A percentile compares a stretch with the other conserved stretches of the same genome.
These are phyloP conservation scores for Apostasia shenzhenica DNA, from an alignment of 106 monocot species.

Conservation along the genomic window DNA sequence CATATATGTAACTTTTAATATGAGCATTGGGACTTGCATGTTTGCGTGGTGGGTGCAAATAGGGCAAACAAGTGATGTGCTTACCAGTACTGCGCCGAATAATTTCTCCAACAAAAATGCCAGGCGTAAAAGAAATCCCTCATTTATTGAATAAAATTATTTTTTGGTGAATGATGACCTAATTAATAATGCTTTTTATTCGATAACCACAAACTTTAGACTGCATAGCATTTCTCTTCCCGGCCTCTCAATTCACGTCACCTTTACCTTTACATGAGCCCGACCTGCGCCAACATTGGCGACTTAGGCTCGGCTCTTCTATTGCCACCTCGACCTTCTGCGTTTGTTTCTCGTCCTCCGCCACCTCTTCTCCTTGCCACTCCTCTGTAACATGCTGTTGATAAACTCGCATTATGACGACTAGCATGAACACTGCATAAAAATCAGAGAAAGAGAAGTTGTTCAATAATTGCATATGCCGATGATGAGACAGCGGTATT, in stretches of 20 bases:
- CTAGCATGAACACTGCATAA: constrained; percentile 48
- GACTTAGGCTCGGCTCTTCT: no score
- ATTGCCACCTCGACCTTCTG: not conserved
- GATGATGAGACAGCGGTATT: not conserved
- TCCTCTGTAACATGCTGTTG: constrained; percentile 28
- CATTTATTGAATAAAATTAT: not conserved
- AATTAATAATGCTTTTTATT: not conserved
- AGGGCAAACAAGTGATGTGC: no score
- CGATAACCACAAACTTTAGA: not conserved
- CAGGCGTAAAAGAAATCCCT: not conserved
- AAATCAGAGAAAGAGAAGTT: not conserved
- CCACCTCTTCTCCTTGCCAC: constrained; percentile 7
- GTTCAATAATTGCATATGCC: not conserved
- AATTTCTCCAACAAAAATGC: not conserved
- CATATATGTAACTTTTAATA: no score
- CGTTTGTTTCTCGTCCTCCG: constrained; percentile 1
- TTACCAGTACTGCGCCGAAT: not conserved
- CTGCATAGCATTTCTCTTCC: not conserved
- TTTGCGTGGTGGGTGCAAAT: no score
- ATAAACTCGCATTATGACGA: constrained; percentile 40
- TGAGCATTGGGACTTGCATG: no score
- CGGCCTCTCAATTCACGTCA: not conserved
- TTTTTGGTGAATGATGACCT: not conserved
- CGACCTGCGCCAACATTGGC: constrained; percentile 4
- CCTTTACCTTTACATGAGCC: not conserved